Evolutionary conservation across 257 asterid genomes (phyloP).

Genomic region (Nicotiana benthamiana): DNA sequence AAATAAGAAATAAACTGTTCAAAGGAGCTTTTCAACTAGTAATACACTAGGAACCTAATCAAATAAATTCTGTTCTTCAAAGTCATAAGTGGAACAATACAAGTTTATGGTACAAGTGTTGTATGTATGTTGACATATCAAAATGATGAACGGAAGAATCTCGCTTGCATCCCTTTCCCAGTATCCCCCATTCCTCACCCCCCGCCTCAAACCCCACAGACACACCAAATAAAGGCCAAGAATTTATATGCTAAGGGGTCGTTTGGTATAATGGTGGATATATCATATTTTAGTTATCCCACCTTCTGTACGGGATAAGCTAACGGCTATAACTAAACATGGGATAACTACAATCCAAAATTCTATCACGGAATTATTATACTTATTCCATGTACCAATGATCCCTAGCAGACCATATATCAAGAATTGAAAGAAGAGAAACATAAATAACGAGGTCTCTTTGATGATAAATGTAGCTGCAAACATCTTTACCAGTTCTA

Average conservation of each 20-base stretch:
- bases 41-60: neutral
- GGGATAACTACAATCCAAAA: too few relatives aligned
- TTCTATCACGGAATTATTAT: too few relatives aligned
- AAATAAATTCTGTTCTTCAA: neutral
- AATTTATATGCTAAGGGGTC: neutral
- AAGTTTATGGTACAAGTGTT: neutral
- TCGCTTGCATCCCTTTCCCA: neutral
- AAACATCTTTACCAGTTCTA: slow-evolving; percentile 53
- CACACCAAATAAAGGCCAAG: neutral
- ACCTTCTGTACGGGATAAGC: too few relatives aligned
- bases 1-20: neutral
- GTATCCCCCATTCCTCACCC: neutral
- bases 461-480: neutral
- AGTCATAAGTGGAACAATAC: neutral
- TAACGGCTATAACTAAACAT: too few relatives aligned
- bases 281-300: too few relatives aligned
- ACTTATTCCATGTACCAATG: too few relatives aligned
- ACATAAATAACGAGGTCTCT: neutral
- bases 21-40: neutral
- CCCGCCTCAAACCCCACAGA: neutral
- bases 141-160: neutral
- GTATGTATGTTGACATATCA: neutral
- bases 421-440: neutral
- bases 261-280: too few relatives aligned
- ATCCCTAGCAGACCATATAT: neutral